These are phyloP conservation scores for Bonia amplexicaulis DNA, from an alignment of 176 grass and related monocot species.

Conservation along the genomic window DNA sequence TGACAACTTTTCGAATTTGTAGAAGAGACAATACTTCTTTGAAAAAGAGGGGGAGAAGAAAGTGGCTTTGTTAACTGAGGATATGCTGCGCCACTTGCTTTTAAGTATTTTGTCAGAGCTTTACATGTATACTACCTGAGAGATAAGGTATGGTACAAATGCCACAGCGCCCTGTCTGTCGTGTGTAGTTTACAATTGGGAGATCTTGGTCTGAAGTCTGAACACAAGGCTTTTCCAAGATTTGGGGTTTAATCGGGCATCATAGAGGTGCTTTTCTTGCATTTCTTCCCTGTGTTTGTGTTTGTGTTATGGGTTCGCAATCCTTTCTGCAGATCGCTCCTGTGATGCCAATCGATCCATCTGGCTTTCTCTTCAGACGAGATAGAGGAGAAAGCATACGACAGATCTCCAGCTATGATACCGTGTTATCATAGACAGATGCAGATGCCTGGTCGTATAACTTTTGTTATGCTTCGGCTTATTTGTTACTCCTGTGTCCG, in stretches of 20 bases:
- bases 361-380: slow-evolving; percentile 35
- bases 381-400: not conserved
- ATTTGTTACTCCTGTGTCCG: not conserved
- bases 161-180: not conserved
- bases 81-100: slow-evolving; percentile 11
- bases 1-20: slow-evolving; percentile 24
- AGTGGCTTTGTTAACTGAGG: slow-evolving; percentile 27
- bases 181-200: slow-evolving; percentile 1
- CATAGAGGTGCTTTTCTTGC: not conserved
- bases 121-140: not conserved
- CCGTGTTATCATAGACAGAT: slow-evolving; percentile 6
- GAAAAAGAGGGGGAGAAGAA: slow-evolving; percentile 14
- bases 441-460: slow-evolving; percentile 1
- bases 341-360: slow-evolving; percentile 34
- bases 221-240: slow-evolving; percentile 8
- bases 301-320: not conserved
- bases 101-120: slow-evolving; percentile 4
- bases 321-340: slow-evolving; percentile 14
- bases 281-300: not conserved
- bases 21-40: slow-evolving; percentile 22
- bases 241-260: slow-evolving; percentile 28
- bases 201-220: not conserved
- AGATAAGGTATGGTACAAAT: not conserved
- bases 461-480: not conserved
- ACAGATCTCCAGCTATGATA: slow-evolving; percentile 11